phyloP scores from a whole-genome alignment of 1,284 basidiomycete species.

The Leccinum subspadiceum region DNA sequence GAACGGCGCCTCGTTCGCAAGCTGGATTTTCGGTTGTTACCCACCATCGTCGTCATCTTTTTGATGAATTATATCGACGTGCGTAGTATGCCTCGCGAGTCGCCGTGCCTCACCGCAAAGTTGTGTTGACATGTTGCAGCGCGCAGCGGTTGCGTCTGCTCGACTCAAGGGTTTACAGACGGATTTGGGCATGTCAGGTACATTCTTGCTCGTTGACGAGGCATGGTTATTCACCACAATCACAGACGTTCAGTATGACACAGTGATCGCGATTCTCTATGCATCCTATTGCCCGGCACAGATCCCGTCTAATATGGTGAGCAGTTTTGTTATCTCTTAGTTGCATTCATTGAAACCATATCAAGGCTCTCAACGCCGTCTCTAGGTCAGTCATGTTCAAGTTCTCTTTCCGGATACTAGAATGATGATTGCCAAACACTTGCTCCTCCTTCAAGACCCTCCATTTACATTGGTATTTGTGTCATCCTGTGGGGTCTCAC shows the following conservation, averaged over 20 bases:
- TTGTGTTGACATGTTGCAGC: conserved; percentile 34
- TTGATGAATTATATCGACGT: conserved; percentile 74
- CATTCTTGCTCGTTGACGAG: not conserved
- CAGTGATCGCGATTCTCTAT: not conserved
- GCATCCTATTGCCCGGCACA: conserved; percentile 1
- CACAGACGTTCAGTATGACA: not conserved
- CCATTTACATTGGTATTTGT: conserved; percentile 25
- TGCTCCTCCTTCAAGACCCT: conserved; percentile 43
- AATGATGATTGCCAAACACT: not conserved
- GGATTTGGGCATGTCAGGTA: not conserved
- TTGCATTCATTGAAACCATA: conserved; percentile 49
- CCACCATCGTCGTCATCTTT: conserved; percentile 60
- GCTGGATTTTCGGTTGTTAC: conserved; percentile 58
- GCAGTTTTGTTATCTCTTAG: conserved; percentile 40
- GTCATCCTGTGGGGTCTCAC: conserved; percentile 59
- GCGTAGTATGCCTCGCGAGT: conserved; percentile 19
- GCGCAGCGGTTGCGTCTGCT: conserved; percentile 48
- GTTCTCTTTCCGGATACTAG: not conserved
- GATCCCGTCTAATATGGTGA: not conserved
- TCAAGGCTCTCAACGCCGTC: not conserved
- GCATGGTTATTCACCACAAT: not conserved
- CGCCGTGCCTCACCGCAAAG: not conserved
- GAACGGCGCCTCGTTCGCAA: conserved; percentile 49
- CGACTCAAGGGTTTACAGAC: conserved; percentile 1
- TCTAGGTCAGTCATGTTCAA: not conserved